Evolutionary conservation across 2,329 filamentous ascomycete genomes (phyloP), one percentile per base, ranked within the genome.

Genomic region (Curvularia lunata): DNA sequence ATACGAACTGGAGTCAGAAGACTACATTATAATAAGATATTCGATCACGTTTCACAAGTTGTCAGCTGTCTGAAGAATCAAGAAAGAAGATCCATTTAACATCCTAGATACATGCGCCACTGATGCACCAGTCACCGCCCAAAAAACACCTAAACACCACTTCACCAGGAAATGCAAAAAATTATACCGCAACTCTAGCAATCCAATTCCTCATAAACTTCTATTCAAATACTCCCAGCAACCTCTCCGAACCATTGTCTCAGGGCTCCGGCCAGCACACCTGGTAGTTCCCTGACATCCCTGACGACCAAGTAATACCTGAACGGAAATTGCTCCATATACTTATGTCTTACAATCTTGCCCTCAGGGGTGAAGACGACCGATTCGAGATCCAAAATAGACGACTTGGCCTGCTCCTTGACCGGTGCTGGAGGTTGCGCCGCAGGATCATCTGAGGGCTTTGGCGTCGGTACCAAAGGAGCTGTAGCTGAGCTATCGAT

Each of bases 281-380:
- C 88, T 4, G 96, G 95, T 71, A 99, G 82, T 78, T 99, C 95
- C 70, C 90, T 88, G 47, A 99, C 88, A 79, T 98, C 88, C 65
- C 94, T 88, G 57, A 99, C 95, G 66, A 99, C 91, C 54, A 99
- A 80, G 75, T 98, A 99, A 80, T 97, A 99, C 75, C 90, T 88
- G 80, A 99, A 99, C 0, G 96, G 95, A 77, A 99, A 99, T 7
- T 88, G 90, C 76, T 99, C 96, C 67, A 99, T 85, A 75, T 99
- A 99, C 70, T 91, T 87, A 81, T 92, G 90, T 76, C 96, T 92
- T 69, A 89, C 88, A 54, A 97, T 86, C 74, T 79, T 87, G 68
- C 79, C 76, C 71, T 91, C 88, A 58, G 84, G 85, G 63, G 89
- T 85, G 72, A 98, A 97, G 73, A 87, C 87, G 37, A 92, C 94